A percentile compares a stretch with the other conserved stretches of the same genome.
These are phyloP conservation scores for Syzygium jambos DNA, from an alignment of 345 rosid genomes.

Conservation along the genomic window DNA sequence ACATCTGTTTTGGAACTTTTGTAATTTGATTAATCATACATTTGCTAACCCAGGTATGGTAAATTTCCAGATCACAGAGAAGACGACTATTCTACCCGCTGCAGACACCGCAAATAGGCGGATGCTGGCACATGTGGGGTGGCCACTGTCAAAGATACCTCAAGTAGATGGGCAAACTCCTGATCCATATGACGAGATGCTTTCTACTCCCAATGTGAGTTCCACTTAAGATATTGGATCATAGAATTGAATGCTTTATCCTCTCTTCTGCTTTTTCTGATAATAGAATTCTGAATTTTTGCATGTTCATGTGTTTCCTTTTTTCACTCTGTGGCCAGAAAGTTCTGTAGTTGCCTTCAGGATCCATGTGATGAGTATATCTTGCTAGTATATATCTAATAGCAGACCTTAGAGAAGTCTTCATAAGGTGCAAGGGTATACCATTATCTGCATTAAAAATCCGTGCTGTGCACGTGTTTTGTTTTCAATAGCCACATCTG, in stretches of 20 bases:
- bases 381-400: not conserved
- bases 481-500: not conserved
- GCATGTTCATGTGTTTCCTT: not conserved
- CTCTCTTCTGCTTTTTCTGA: not conserved
- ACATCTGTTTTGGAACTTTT: not conserved
- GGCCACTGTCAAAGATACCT: conserved; percentile 45
- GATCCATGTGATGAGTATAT: not conserved
- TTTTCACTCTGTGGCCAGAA: not conserved
- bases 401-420: not conserved
- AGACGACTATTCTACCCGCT: not conserved
- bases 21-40: not conserved
- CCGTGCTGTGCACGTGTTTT: not conserved
- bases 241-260: not conserved
- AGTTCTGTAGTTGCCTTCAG: not conserved
- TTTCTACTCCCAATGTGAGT: conserved; percentile 93
- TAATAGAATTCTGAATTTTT: not conserved
- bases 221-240: not conserved
- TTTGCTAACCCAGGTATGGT: not conserved
- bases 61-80: not conserved
- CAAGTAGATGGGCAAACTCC: conserved; percentile 95
- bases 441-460: not conserved
- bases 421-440: not conserved
- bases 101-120: conserved; percentile 8
- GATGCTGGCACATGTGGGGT: conserved; percentile 3
- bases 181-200: conserved; percentile 84